phyloP scores from a whole-genome alignment of 768 basidiomycete genomes.

The Podaxis carcinomalis region DNA sequence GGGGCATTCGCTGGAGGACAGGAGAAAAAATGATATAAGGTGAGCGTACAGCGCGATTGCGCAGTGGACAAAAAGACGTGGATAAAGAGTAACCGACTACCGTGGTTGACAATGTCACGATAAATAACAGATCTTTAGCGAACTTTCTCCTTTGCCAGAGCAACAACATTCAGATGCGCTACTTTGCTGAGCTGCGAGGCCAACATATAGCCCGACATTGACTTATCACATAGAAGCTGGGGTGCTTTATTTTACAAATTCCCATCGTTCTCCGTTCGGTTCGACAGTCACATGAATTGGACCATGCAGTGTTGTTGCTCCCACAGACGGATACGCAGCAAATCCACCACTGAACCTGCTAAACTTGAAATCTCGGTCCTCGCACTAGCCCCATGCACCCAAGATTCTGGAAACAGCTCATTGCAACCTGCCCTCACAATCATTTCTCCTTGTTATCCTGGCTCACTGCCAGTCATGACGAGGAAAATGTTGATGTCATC shows the following conservation, averaged over 20 bases:
- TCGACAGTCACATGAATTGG: not conserved
- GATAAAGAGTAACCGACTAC: too few relatives aligned
- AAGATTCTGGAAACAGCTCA: not conserved
- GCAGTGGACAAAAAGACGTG: too few relatives aligned
- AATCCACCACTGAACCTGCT: not conserved
- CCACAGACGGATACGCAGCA: not conserved
- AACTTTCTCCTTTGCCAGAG: too few relatives aligned
- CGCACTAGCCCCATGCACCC: not conserved
- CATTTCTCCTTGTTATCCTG: not conserved
- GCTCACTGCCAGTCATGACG: not conserved
- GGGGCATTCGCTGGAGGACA: too few relatives aligned
- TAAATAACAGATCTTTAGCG: too few relatives aligned
- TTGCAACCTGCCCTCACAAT: not conserved
- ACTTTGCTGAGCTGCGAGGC: too few relatives aligned
- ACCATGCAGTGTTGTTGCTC: not conserved
- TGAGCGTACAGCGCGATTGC: too few relatives aligned
- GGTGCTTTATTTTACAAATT: not conserved
- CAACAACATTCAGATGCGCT: too few relatives aligned
- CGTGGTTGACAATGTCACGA: too few relatives aligned
- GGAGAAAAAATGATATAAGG: too few relatives aligned
- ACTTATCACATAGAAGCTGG: too few relatives aligned
- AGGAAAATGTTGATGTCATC: not conserved
- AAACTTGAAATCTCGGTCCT: not conserved
- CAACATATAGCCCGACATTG: too few relatives aligned
- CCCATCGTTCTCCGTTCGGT: not conserved